Conservation (phyloP, 768 basidiomycete species). For the Mycena galericulata region DNA sequence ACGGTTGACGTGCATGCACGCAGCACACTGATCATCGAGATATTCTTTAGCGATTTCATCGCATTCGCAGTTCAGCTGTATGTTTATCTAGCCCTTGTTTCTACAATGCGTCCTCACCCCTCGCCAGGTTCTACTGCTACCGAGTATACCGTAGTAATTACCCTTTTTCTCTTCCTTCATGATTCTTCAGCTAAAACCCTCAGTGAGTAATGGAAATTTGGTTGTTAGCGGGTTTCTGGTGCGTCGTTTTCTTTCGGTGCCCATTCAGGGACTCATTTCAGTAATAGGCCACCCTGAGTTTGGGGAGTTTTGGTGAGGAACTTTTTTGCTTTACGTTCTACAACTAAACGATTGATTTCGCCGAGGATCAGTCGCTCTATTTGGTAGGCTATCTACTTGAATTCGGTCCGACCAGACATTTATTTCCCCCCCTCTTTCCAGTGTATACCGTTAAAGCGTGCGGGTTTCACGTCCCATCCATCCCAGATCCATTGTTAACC, state of each 20-base stretch:
- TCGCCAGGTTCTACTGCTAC: conserved; percentile 10
- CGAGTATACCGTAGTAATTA: conserved; percentile 12
- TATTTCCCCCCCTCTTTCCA: background rate
- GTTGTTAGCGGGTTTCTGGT: conserved; percentile 14
- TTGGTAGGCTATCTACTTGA: background rate
- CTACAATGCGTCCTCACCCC: background rate
- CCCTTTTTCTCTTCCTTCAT: too few species aligned
- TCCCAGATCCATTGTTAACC: background rate
- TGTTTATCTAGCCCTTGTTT: background rate
- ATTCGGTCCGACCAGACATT: too few species aligned
- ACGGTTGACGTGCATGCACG: background rate
- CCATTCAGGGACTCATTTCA: background rate
- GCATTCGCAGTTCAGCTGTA: conserved; percentile 28
- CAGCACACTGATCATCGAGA: conserved; percentile 34
- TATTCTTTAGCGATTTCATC: conserved; percentile 30
- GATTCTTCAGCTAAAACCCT: background rate
- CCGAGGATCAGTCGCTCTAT: background rate
- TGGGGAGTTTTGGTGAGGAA: conserved; percentile 5
- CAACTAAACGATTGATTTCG: background rate
- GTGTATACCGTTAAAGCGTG: conserved; percentile 6
- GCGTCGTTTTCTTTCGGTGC: background rate
- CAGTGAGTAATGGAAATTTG: conserved; percentile 28
- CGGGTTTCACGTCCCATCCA: background rate
- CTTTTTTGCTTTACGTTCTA: background rate
- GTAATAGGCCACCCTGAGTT: background rate